A percentile compares a stretch with the other conserved stretches of the same genome.
Evolutionary conservation across 108 stramenopile species (phyloP).

Genomic region (Licmophora abbreviata): DNA sequence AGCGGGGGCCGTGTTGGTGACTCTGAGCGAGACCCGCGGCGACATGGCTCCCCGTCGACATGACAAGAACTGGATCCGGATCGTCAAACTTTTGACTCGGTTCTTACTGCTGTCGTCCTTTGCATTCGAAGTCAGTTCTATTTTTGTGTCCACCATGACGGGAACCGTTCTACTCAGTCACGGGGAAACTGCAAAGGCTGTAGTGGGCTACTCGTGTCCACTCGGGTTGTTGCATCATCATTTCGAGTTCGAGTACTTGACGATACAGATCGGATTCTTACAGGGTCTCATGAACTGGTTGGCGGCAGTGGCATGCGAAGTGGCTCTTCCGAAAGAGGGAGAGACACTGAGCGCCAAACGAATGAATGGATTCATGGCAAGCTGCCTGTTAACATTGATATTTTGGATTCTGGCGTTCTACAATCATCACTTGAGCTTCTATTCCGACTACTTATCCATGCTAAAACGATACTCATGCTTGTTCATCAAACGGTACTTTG

Average conservation of each 20-base stretch:
- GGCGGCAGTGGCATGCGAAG: constrained; percentile 26
- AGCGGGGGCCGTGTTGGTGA: constrained; percentile 44
- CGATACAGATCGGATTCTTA: constrained; percentile 33
- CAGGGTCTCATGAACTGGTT: constrained; percentile 51
- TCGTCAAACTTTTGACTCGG: constrained; percentile 21
- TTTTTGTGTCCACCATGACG: constrained; percentile 44
- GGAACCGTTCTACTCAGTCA: constrained; percentile 34
- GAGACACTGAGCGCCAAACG: constrained; percentile 22
- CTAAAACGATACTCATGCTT: constrained; percentile 17
- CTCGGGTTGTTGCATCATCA: constrained; percentile 6
- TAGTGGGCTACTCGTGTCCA: constrained; percentile 17
- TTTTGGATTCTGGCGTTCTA: constrained; percentile 36
- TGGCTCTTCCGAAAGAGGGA: constrained; percentile 15
- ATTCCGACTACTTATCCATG: constrained; percentile 30
- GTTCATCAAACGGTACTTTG: constrained; percentile 8
- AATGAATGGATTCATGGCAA: constrained; percentile 34
- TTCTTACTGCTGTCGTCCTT: constrained; percentile 33
- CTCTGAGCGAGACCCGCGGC: constrained; percentile 24
- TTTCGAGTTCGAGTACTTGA: constrained; percentile 32
- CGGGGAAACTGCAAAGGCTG: constrained; percentile 11
- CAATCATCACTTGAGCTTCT: constrained; percentile 39
- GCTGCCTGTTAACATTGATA: constrained; percentile 17
- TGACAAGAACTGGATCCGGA: constrained; percentile 19
- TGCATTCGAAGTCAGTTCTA: constrained; percentile 32
- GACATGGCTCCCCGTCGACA: constrained; percentile 5